Evolutionary conservation across 345 rosid genomes (phyloP), one percentile per base, ranked within the genome.

Genomic region (Arabidopsis suecica): DNA sequence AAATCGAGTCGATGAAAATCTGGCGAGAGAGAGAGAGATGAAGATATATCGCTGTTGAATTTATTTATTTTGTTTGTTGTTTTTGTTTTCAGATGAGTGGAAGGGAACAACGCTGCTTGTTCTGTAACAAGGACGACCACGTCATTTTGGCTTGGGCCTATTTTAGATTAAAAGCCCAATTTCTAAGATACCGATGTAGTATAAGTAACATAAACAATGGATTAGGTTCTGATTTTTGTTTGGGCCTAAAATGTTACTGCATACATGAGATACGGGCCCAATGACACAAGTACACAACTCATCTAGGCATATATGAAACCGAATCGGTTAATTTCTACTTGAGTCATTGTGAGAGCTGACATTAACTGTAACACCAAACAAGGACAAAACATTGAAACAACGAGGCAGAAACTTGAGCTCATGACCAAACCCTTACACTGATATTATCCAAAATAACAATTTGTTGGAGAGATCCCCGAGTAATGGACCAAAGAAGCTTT

Each of bases 51-150:
- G 18, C 47, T 61, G 32, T 65, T 68, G 55, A 70, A 37, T 76
- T 67, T 61, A 42, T 54, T 57, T 37, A 11, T 18, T 72, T 42
- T 8, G 10, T 72, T 72, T 61, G 4, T 45, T 36, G n/a, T 25
- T 25, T 1, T 3, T 34, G 56, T 70, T 11, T 36, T 37, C 60
- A 48, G 61, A 78, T 71, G 81, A 78, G 81, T 78, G 81, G 81
- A 78, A 78, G 73, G 18, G 73, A 78, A 60, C 81, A 65, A 64
- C 73, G 72, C 48, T 4, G 59, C 69, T 65, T 44, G 38, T 55
- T 69, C 69, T 61, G 3, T 61, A 7, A 57, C 60, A 62, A 18
- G 7, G 53, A 69, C 76, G 80, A 64, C 68, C 53, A 65, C 73
- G 73, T 72, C 69, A 25, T 50, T 13, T 14, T 41, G 28, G 62